Base-by-base conservation (phyloP, 2,329 filamentous ascomycete species). In the Graphilbum fragrans region DNA sequence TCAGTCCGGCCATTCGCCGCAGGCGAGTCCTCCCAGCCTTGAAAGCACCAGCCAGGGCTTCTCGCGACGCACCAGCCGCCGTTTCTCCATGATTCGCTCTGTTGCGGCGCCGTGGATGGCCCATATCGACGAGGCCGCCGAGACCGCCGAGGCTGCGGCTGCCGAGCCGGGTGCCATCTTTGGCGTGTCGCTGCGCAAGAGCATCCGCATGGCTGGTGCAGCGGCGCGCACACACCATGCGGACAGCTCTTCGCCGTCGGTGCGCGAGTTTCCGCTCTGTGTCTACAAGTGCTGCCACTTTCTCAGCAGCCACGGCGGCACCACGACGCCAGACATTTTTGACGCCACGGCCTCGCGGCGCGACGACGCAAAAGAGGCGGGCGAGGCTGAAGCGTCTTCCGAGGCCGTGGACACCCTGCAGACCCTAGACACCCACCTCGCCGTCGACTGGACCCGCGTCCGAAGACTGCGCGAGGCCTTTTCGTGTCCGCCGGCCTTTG, bases 241-340 rank as follows among this genome's bases (percentile, higher is more conserved):
- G 45, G 53, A 52, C 35, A 53, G 55, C 17, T 53, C 51, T 2
- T 57, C 57, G 4, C 58, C 60, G 16, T 53, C 57, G 25, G 33
- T 40, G 32, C 57, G 60, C 21, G 59, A 61, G 10, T 66, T 66
- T 43, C 64, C 64, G 5, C 50, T 66, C 16, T 63, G 60, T 47
- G 52, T 67, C 37, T 57, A 64, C 37, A 58, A 59, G 36, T 66
- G 62, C 49, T 56, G 53, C 42, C 54, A 54, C 40, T 64, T 61
- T 45, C 49, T 65, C 45, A 59, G 51, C 41, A 47, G 57, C 20
- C 53, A 56, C 29, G 52, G 54, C 39, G 61, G 58, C 2, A 41
- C 63, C 5, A 46, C 50, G 6, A 55, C 56, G 14, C 59, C 59
- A 0, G 53, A 62, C 43, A 51, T 66, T 34, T 67, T 67, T 37